Percentiles rank a stretch among this genome's conserved stretches.
These are phyloP conservation scores for Rhodotorula sp. DNA, from an alignment of 1,284 basidiomycete genomes.

Conservation along the genomic window DNA sequence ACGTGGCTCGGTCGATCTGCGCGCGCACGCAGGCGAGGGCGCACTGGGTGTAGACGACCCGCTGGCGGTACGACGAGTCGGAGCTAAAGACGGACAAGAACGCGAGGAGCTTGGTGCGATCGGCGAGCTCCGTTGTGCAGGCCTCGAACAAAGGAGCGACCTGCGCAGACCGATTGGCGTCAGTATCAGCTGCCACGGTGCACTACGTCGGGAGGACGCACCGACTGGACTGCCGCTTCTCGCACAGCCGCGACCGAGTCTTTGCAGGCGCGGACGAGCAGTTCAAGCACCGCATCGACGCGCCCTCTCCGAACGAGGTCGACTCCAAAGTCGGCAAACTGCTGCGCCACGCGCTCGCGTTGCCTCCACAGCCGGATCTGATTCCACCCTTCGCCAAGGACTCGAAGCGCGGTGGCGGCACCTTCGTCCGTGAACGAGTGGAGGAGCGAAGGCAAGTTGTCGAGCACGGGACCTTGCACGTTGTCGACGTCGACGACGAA, in stretches of 20 bases:
- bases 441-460: slow-evolving; percentile 49
- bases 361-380: slow-evolving; percentile 76
- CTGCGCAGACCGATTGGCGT: slow-evolving; percentile 47
- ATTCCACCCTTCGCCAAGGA: slow-evolving; percentile 64
- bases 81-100: slow-evolving; percentile 27
- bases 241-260: slow-evolving; percentile 82
- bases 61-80: slow-evolving; percentile 28
- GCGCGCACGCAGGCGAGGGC: slow-evolving; percentile 46
- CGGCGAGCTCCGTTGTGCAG: neutral
- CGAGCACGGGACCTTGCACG: slow-evolving; percentile 61
- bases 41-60: slow-evolving; percentile 22
- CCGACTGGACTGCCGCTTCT: slow-evolving; percentile 67
- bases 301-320: slow-evolving; percentile 46
- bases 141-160: slow-evolving; percentile 59
- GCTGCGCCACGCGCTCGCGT: slow-evolving; percentile 66
- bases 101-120: slow-evolving; percentile 22
- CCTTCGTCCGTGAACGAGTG: slow-evolving; percentile 47
- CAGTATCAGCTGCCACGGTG: slow-evolving; percentile 42
- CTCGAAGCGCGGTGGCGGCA: slow-evolving; percentile 59
- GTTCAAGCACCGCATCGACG: slow-evolving; percentile 50
- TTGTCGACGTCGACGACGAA: slow-evolving; percentile 61
- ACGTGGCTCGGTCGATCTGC: slow-evolving; percentile 47
- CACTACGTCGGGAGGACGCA: slow-evolving; percentile 52
- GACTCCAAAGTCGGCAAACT: slow-evolving; percentile 57
- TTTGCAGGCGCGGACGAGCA: slow-evolving; percentile 67